A percentile compares a stretch with the other conserved stretches of the same genome.
These are phyloP conservation scores for Exophiala phaeomuriformis DNA, from an alignment of 2,329 filamentous ascomycete species.

Conservation along the genomic window DNA sequence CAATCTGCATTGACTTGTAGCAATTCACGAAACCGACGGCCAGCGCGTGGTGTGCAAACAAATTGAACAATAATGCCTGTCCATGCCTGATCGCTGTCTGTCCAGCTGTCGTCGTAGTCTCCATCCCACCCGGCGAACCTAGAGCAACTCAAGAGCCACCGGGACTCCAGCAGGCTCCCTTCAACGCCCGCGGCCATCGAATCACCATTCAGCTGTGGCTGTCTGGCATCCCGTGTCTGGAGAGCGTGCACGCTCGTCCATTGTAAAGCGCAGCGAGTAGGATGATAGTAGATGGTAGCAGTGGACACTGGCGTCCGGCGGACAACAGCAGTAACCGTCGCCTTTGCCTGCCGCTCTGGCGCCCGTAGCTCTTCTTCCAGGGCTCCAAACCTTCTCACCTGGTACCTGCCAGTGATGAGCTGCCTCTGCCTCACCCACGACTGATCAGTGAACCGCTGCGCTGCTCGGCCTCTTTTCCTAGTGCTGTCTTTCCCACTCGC, in stretches of 20 bases:
- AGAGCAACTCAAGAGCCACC: neutral
- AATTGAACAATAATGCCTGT: neutral
- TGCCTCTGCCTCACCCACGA: neutral
- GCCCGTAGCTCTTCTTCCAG: neutral
- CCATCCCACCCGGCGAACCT: neutral
- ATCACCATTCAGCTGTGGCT: neutral
- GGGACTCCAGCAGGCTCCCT: neutral
- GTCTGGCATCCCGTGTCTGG: neutral
- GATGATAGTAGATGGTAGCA: neutral
- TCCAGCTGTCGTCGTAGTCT: slow-evolving; percentile 3
- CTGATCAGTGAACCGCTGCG: too few species aligned
- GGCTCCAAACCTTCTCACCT: neutral
- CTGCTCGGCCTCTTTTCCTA: neutral
- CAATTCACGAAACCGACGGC: too few species aligned
- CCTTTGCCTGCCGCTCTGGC: neutral
- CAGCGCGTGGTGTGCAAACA: too few species aligned
- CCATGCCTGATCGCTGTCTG: neutral
- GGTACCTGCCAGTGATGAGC: neutral
- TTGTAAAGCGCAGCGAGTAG: neutral
- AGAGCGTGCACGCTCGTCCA: too few species aligned
- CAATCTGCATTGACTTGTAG: too few species aligned
- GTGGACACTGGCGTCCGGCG: neutral
- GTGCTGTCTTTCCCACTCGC: slow-evolving; percentile 3
- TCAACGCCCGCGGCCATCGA: neutral
- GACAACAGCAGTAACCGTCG: neutral